These are phyloP conservation scores for Acer saccharum DNA, from an alignment of 345 rosid genomes.

Conservation along the genomic window DNA sequence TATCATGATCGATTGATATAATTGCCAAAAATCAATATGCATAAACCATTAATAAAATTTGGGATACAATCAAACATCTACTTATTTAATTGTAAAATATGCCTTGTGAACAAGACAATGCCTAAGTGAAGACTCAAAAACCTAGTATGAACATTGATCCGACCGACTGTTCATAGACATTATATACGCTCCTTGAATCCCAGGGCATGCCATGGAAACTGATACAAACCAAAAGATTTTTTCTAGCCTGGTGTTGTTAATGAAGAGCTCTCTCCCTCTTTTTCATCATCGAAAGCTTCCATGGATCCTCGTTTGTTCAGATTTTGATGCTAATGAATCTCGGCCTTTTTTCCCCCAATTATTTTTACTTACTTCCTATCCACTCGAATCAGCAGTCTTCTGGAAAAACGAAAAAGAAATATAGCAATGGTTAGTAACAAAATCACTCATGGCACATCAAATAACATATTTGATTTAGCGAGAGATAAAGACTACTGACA, in stretches of 20 bases:
- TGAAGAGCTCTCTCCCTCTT: neutral
- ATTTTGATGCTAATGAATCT: neutral
- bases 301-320: neutral
- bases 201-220: neutral
- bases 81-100: constrained; percentile 1
- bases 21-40: constrained; percentile 1
- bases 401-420: neutral
- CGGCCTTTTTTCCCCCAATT: neutral
- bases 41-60: constrained; percentile 8
- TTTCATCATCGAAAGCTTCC: neutral
- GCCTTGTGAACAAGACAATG: constrained; percentile 4
- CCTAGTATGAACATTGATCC: constrained; percentile 8
- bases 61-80: constrained; percentile 14
- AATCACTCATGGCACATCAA: neutral
- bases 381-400: constrained; percentile 22
- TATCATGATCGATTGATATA: too few species aligned
- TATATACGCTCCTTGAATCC: constrained; percentile 5
- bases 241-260: neutral
- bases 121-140: neutral
- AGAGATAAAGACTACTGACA: constrained; percentile 25
- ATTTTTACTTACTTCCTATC: constrained; percentile 22
- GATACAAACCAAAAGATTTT: neutral
- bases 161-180: neutral
- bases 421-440: neutral
- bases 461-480: neutral